phyloP scores from a whole-genome alignment of 2,329 filamentous ascomycete species.

The Didymella glomerata region DNA sequence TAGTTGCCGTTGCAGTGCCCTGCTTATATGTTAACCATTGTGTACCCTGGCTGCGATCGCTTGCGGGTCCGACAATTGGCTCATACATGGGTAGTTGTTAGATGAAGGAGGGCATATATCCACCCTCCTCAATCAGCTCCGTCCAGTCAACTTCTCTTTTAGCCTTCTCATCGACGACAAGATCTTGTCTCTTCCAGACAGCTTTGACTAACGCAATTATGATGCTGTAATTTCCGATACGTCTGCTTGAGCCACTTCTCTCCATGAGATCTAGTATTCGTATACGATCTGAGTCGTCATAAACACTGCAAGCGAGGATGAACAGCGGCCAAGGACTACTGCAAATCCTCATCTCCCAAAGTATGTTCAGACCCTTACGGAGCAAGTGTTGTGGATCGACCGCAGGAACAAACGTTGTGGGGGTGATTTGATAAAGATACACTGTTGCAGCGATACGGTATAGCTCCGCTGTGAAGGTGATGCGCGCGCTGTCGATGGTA shows the following conservation, averaged over 20 bases:
- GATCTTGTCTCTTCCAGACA: conserved; percentile 59
- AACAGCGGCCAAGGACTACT: conserved; percentile 62
- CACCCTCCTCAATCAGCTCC: conserved; percentile 45
- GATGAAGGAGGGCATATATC: conserved; percentile 35
- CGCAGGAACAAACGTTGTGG: conserved; percentile 40
- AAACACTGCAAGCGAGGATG: conserved; percentile 57
- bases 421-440: conserved; percentile 53
- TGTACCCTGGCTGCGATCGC: too few species aligned
- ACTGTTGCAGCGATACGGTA: conserved; percentile 60
- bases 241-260: conserved; percentile 54
- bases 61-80: not conserved
- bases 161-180: conserved; percentile 47
- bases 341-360: conserved; percentile 53
- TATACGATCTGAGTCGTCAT: conserved; percentile 55
- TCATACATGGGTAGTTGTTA: conserved; percentile 19
- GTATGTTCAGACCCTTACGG: conserved; percentile 46
- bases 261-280: conserved; percentile 54
- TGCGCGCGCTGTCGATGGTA: conserved; percentile 40
- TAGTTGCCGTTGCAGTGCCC: too few species aligned
- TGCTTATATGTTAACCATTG: too few species aligned
- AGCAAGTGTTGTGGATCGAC: conserved; percentile 12
- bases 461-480: conserved; percentile 59
- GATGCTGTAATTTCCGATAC: conserved; percentile 58
- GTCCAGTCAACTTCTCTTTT: conserved; percentile 51
- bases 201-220: conserved; percentile 56